These are phyloP conservation scores for Plantago major DNA, from an alignment of 257 asterid genomes.

Conservation along the genomic window DNA sequence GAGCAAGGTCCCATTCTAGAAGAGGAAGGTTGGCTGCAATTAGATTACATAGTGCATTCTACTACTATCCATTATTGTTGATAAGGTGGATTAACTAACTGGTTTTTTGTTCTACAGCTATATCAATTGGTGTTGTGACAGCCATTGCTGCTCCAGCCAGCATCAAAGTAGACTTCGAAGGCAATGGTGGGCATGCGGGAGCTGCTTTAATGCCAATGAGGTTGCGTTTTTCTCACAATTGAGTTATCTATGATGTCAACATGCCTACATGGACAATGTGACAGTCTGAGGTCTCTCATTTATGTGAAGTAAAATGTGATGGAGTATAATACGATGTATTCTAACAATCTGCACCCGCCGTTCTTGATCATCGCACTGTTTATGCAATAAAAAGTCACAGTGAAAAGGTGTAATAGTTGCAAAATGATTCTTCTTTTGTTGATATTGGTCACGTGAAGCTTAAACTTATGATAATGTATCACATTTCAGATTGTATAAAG, in stretches of 20 bases:
- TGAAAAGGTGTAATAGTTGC: neutral
- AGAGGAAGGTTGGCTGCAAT: constrained; percentile 62
- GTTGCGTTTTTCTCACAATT: constrained; percentile 24
- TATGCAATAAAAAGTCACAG: neutral
- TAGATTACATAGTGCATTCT: neutral
- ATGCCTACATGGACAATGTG: too few relatives aligned
- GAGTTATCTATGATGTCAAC: neutral
- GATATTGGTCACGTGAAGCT: neutral
- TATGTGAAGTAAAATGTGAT: too few relatives aligned
- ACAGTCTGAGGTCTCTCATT: too few relatives aligned
- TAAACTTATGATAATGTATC: neutral
- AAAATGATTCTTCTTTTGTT: neutral
- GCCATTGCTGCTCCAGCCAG: constrained; percentile 99
- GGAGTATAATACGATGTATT: too few relatives aligned
- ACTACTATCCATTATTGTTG: neutral
- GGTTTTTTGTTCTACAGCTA: constrained; percentile 31
- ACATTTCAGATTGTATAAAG: neutral
- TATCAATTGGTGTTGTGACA: constrained; percentile 77
- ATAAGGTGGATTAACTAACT: neutral
- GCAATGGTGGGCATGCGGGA: constrained; percentile 98
- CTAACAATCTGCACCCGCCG: too few relatives aligned
- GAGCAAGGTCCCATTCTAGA: constrained; percentile 98
- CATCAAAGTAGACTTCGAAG: constrained; percentile 84
- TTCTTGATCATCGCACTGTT: neutral
- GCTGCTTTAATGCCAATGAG: constrained; percentile 86